Percentiles rank a stretch among this genome's conserved stretches.
Evolutionary conservation across 108 stramenopile species (phyloP).

Genomic region (Skeletonema potamos): DNA sequence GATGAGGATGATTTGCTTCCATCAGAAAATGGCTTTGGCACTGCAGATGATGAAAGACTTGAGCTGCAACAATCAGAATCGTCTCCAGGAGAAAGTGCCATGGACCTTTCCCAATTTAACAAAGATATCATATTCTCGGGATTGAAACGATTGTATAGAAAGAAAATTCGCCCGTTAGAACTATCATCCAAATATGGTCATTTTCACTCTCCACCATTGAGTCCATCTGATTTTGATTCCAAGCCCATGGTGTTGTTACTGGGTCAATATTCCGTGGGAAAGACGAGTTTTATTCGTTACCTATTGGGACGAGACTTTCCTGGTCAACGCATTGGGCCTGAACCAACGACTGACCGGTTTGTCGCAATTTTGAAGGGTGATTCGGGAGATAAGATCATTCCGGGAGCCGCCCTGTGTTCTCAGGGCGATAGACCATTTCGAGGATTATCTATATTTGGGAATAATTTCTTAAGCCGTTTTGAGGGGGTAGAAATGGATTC

Average conservation of each 20-base stretch:
- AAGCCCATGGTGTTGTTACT: conserved; percentile 96
- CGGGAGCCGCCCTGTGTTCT: conserved; percentile 93
- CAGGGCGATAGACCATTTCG: conserved; percentile 93
- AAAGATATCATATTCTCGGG: conserved; percentile 85
- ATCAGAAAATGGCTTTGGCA: neutral
- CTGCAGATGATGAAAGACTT: conserved; percentile 2
- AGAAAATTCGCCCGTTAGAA: conserved; percentile 88
- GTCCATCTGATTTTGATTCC: conserved; percentile 96
- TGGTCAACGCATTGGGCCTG: conserved; percentile 96
- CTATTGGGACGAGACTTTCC: conserved; percentile 94
- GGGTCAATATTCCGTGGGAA: conserved; percentile 96
- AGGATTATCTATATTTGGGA: conserved; percentile 95
- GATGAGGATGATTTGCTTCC: conserved; percentile 27
- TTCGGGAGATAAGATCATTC: conserved; percentile 77
- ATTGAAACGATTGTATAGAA: conserved; percentile 74
- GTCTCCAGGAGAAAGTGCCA: conserved; percentile 3
- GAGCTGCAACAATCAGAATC: neutral
- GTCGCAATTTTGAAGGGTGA: conserved; percentile 82
- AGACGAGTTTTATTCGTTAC: conserved; percentile 92
- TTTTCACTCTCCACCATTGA: conserved; percentile 96
- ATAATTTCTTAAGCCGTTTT: conserved; percentile 93
- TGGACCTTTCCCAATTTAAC: conserved; percentile 77
- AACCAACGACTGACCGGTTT: conserved; percentile 97
- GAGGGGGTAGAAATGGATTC: conserved; percentile 86
- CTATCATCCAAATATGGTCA: conserved; percentile 89